Evolutionary conservation across 2,329 filamentous ascomycete species (phyloP).

Genomic region (Teratosphaeria nubilosa): DNA sequence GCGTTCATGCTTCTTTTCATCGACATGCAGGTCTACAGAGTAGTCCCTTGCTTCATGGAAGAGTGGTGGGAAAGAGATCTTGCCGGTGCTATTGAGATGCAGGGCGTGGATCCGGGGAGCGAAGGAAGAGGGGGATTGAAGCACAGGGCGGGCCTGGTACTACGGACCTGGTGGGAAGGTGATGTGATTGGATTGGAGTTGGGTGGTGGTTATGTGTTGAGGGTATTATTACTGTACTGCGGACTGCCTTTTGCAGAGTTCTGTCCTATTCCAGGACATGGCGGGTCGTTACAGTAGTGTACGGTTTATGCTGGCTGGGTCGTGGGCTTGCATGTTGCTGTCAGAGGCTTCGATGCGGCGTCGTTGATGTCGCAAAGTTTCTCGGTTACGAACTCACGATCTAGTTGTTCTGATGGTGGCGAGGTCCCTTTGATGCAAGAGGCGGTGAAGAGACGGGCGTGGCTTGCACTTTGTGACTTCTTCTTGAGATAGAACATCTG

Average conservation of each 20-base stretch:
- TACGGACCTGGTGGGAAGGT: not conserved
- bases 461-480: slow-evolving; percentile 1
- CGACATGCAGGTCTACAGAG: not conserved
- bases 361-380: not conserved
- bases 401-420: not conserved
- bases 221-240: too few relatives aligned
- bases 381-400: not conserved
- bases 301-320: too few relatives aligned
- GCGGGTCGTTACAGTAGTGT: too few relatives aligned
- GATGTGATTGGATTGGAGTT: not conserved
- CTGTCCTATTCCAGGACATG: not conserved
- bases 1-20: not conserved
- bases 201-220: not conserved
- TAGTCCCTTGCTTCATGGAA: not conserved
- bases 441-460: slow-evolving; percentile 2
- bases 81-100: not conserved
- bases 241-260: not conserved
- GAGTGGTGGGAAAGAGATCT: not conserved
- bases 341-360: not conserved
- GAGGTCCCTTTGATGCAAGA: not conserved
- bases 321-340: too few relatives aligned
- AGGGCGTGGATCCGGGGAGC: not conserved
- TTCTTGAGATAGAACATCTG: not conserved
- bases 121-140: not conserved
- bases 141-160: not conserved